Base-by-base conservation (phyloP, 2,329 filamentous ascomycete genomes). In the Leptographium flavum region DNA sequence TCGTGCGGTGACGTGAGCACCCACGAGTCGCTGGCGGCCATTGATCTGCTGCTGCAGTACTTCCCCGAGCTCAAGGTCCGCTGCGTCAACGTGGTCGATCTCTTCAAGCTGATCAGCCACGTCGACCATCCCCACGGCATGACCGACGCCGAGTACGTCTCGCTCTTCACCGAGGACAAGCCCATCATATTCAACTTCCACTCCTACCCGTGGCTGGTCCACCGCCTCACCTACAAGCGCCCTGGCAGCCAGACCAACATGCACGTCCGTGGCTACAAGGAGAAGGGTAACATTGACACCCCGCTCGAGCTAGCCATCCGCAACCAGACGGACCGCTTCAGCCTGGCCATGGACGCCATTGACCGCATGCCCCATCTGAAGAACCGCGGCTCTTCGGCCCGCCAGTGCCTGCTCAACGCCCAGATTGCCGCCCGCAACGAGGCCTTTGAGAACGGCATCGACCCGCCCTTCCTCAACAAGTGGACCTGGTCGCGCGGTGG, bases 171-270 rank as follows among this genome's bases (percentile, higher is more conserved):
- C 1, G 68, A 70, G 15, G 67, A 86, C 65, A 79, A 71, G 52
- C 83, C 83, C 21, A 68, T 86, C 57, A 77, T 87, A 57, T 87
- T 88, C 69, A 87, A 87, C 66, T 88, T 87, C 74, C 83, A 88
- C 66, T 81, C 76, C 28, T 87, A 88, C 64, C 83, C 83, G 9
- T 87, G 80, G 81, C 69, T 88, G 55, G 74, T 88, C 43, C 83
- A 87, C 64, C 72, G 83, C 42, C 63, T 88, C 53, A 83, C 81
- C 1, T 87, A 87, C 65, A 81, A 82, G 64, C 76, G 83, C 1
- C 79, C 77, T 2, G 82, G 81, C 5, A 75, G 72, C 58, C 58
- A 69, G n/a, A n/a, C n/a, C 39, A 78, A 83, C 60, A 61, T 87
- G 50, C 77, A 84, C 54, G 83, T 88, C n/a, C 70, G 79, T 28